Evolutionary conservation across 495 filamentous ascomycete genomes (phyloP).

Genomic region (Aspergillus nanangensis): DNA sequence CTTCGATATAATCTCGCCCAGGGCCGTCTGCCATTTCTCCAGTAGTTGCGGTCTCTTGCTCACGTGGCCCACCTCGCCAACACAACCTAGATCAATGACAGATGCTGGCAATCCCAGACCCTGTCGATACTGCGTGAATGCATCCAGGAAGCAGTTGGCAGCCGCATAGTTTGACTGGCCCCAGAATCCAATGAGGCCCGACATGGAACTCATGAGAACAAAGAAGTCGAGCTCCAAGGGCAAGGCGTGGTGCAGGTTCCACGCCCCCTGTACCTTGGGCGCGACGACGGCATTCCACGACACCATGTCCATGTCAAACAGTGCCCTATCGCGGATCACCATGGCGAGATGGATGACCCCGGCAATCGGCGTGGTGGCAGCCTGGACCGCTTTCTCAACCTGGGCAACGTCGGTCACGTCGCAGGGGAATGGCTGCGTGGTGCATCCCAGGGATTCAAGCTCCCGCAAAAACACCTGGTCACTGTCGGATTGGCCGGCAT

Average conservation of each 20-base stretch:
- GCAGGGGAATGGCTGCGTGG: constrained; percentile 14
- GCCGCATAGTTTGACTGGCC: not conserved
- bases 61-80: not conserved
- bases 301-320: not conserved
- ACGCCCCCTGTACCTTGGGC: not conserved
- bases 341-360: not conserved
- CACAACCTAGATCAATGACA: not conserved
- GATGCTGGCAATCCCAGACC: not conserved
- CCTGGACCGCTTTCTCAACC: not conserved
- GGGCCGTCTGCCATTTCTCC: not conserved
- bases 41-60: not conserved
- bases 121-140: not conserved
- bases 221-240: not conserved
- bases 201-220: not conserved
- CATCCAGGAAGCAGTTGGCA: not conserved
- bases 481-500: constrained; percentile 8
- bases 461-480: constrained; percentile 31
- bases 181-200: not conserved
- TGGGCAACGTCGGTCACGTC: constrained; percentile 13
- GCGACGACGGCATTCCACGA: not conserved
- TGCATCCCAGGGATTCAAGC: constrained; percentile 25
- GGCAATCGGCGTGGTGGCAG: not conserved
- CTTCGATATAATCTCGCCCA: no score
- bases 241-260: not conserved
- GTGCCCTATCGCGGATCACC: not conserved